Evolutionary conservation across 2,329 filamentous ascomycete species (phyloP).

Genomic region (Piedraia hortae): DNA sequence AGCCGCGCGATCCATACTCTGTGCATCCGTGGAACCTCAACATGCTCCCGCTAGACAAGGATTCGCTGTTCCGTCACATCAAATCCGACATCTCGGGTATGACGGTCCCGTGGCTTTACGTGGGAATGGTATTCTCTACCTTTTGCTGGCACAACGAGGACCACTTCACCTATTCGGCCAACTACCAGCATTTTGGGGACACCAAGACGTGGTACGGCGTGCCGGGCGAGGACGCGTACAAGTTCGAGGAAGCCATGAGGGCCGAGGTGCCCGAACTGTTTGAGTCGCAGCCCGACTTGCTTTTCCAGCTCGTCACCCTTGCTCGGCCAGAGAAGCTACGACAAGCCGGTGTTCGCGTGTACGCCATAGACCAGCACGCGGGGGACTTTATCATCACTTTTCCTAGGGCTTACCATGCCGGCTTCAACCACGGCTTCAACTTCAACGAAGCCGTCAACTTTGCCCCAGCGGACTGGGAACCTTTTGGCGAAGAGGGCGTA

Average conservation of each 20-base stretch:
- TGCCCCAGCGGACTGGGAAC: conserved; percentile 84
- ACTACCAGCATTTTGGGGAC: conserved; percentile 92
- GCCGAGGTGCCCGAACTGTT: conserved; percentile 90
- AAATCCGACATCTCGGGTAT: conserved; percentile 96
- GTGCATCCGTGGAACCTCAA: conserved; percentile 92
- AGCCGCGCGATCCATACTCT: conserved; percentile 65
- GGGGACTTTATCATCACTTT: conserved; percentile 94
- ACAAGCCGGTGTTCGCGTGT: conserved; percentile 79
- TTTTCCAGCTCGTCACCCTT: conserved; percentile 93
- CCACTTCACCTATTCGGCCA: conserved; percentile 90
- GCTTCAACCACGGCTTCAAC: conserved; percentile 95
- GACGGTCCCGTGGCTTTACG: conserved; percentile 97
- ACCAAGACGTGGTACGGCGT: conserved; percentile 99
- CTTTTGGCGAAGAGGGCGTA: conserved; percentile 63
- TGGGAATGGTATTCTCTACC: conserved; percentile 97
- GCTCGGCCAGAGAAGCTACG: conserved; percentile 77
- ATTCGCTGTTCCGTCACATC: conserved; percentile 88
- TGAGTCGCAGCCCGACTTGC: conserved; percentile 80
- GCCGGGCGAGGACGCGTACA: conserved; percentile 72
- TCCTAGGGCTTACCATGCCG: conserved; percentile 86
- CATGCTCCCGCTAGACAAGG: conserved; percentile 63
- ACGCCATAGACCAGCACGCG: conserved; percentile 81
- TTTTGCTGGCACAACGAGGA: conserved; percentile 99
- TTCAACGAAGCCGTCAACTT: conserved; percentile 99
- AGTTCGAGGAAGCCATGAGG: conserved; percentile 85